Evolutionary conservation across 148 eudicot species (phyloP), one percentile per base, ranked within the genome.

Genomic region (Vaccinium myrtillus): DNA sequence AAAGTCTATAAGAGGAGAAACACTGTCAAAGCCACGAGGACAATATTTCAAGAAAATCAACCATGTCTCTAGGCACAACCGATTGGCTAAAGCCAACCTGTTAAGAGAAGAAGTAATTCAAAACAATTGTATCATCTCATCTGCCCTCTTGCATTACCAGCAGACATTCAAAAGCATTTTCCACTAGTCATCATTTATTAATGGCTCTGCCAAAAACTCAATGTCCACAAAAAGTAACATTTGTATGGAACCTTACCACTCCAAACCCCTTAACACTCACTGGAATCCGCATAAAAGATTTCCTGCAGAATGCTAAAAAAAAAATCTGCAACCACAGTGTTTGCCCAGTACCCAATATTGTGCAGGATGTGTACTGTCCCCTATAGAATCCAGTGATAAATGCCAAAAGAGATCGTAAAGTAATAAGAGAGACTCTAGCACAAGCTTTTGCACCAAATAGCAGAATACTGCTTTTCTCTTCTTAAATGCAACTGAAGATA

Each of bases 201-300:
- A 76, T 76, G 63, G 81, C 46, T 51, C 63, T 51, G 13, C 78
- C 80, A 25, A 51, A 25, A 18, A 27, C 5, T 18, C 32, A 15
- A 55, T 53, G 63, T 78, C 81, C 63, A 51, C 63, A 78, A 78
- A 48, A 78, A 25, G 7, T 53, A 16, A 55, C 46, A 27, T 16
- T 53, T 27, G n/a, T 6, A 53, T 25, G 13, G n/a, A 7, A 27
- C 13, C 81, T 25, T 54, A 13, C 23, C 27, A 54, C 81, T 13
- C 23, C 81, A 78, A 77, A 53, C 81, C 81, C 25, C 80, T 53
- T 53, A 54, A 51, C 63, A 78, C 15, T 16, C 55, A 27, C 43
- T 53, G 12, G 63, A 39, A 77, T 50, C 0, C 5, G 23, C 65
- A 13, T 16, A 73, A 73, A 32, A 1, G 21, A 1, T 54, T 25